Percentiles rank a stretch among this genome's conserved stretches.
These are phyloP conservation scores for Teunomyces lycoperdinae DNA, from an alignment of 805 yeast genomes.

Conservation along the genomic window DNA sequence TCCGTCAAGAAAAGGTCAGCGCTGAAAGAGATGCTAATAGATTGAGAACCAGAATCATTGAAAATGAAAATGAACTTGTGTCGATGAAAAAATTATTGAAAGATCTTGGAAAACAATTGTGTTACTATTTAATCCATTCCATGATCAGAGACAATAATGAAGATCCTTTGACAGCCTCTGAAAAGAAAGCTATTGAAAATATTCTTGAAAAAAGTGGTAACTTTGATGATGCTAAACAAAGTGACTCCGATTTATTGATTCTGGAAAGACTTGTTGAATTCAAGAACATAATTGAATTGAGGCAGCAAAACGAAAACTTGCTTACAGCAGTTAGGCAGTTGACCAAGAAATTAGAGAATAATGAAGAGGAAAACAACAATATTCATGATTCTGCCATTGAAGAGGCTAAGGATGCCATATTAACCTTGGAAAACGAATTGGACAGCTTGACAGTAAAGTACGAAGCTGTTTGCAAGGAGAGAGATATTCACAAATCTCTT, in stretches of 20 bases:
- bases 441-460: constrained; percentile 49
- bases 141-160: constrained; percentile 55
- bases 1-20: constrained; percentile 49
- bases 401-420: constrained; percentile 69
- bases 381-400: constrained; percentile 49
- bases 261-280: constrained; percentile 73
- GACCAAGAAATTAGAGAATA: constrained; percentile 66
- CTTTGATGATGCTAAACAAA: constrained; percentile 28
- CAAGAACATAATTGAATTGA: constrained; percentile 62
- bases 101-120: constrained; percentile 84
- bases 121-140: constrained; percentile 64
- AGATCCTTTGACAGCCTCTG: constrained; percentile 61
- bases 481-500: constrained; percentile 57
- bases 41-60: constrained; percentile 32
- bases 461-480: constrained; percentile 57
- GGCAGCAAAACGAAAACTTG: constrained; percentile 71
- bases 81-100: constrained; percentile 54
- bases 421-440: constrained; percentile 59
- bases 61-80: constrained; percentile 45
- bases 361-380: constrained; percentile 46
- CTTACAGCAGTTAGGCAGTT: constrained; percentile 65
- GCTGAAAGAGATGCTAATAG: constrained; percentile 38
- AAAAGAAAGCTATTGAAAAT: constrained; percentile 59
- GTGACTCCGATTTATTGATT: constrained; percentile 72
- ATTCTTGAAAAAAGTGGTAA: constrained; percentile 43